phyloP scores from a whole-genome alignment of 1,139 yeast species.

The Casaregolazyma lundiana region DNA sequence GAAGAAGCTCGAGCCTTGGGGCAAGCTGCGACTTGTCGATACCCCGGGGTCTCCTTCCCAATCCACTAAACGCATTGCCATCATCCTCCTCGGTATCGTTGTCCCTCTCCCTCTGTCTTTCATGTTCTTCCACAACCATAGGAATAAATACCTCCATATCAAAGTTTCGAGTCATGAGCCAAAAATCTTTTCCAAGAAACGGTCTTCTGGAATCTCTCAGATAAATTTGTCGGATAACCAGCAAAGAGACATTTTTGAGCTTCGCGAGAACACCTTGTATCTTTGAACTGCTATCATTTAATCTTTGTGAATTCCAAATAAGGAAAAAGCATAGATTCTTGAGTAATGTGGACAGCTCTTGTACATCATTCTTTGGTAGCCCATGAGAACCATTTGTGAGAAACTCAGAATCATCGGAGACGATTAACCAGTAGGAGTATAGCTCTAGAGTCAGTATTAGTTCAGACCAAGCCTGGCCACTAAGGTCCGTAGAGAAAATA shows the following conservation, averaged over 20 bases:
- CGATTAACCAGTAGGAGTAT: constrained; percentile 53
- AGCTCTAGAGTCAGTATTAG: constrained; percentile 44
- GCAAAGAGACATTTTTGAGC: constrained; percentile 35
- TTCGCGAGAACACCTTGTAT: constrained; percentile 9
- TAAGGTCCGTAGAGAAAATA: constrained; percentile 7
- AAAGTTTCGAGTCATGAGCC: constrained; percentile 42
- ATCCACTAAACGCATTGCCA: constrained; percentile 2
- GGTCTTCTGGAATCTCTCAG: constrained; percentile 61
- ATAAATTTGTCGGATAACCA: constrained; percentile 64
- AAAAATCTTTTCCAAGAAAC: constrained; percentile 52
- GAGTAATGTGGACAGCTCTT: constrained; percentile 46
- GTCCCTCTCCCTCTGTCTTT: constrained; percentile 18
- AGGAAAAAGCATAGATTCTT: constrained; percentile 52
- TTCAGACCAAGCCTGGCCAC: constrained; percentile 21
- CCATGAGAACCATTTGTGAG: constrained; percentile 27
- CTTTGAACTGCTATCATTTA: constrained; percentile 4
- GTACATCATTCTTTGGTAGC: constrained; percentile 45
- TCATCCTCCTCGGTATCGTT: constrained; percentile 18
- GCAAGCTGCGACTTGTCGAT: constrained; percentile 13
- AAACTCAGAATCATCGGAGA: constrained; percentile 68
- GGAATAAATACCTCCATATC: constrained; percentile 29
- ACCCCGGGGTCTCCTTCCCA: constrained; percentile 2
- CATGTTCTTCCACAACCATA: constrained; percentile 42
- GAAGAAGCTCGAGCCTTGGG: constrained; percentile 47
- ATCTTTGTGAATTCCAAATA: constrained; percentile 41